phyloP scores from a whole-genome alignment of 768 basidiomycete species.

The Coprinellus aureogranulatus region DNA sequence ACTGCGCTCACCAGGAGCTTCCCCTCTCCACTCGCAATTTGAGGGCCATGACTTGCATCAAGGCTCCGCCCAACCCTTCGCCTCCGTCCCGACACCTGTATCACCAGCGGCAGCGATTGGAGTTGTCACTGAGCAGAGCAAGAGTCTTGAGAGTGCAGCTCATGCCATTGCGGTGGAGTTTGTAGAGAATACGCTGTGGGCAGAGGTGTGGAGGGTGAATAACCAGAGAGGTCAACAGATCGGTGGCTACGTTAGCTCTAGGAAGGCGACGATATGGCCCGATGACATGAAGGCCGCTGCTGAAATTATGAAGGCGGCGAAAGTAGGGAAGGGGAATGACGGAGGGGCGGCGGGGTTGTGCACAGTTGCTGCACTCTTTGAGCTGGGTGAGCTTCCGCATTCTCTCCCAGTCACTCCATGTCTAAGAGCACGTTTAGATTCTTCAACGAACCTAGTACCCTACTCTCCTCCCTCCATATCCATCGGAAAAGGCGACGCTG shows the following conservation, averaged over 20 bases:
- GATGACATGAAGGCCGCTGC: slow-evolving; percentile 50
- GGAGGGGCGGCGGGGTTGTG: slow-evolving; percentile 38
- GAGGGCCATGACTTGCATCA: slow-evolving; percentile 19
- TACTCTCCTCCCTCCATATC: slow-evolving; percentile 58
- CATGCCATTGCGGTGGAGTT: slow-evolving; percentile 62
- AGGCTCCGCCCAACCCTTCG: slow-evolving; percentile 30
- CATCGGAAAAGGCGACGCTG: slow-evolving; percentile 62
- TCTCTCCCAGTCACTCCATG: background rate
- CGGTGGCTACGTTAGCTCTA: too few relatives aligned
- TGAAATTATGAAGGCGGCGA: slow-evolving; percentile 39
- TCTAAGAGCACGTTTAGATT: slow-evolving; percentile 2
- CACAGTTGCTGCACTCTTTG: slow-evolving; percentile 44
- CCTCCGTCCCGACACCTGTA: slow-evolving; percentile 74
- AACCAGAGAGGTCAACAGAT: background rate
- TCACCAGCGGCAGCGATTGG: slow-evolving; percentile 75
- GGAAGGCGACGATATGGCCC: slow-evolving; percentile 48
- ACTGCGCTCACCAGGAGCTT: slow-evolving; percentile 56
- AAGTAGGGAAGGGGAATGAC: too few relatives aligned
- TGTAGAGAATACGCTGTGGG: slow-evolving; percentile 72
- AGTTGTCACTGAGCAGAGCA: slow-evolving; percentile 60
- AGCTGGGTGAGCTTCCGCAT: slow-evolving; percentile 26
- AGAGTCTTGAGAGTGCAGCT: slow-evolving; percentile 66
- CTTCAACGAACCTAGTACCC: slow-evolving; percentile 17
- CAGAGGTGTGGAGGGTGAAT: slow-evolving; percentile 59
- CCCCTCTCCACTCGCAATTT: slow-evolving; percentile 33